Evolutionary conservation across 805 yeast species (phyloP), one percentile per base, ranked within the genome.

Genomic region (Spathaspora gorwiae): DNA sequence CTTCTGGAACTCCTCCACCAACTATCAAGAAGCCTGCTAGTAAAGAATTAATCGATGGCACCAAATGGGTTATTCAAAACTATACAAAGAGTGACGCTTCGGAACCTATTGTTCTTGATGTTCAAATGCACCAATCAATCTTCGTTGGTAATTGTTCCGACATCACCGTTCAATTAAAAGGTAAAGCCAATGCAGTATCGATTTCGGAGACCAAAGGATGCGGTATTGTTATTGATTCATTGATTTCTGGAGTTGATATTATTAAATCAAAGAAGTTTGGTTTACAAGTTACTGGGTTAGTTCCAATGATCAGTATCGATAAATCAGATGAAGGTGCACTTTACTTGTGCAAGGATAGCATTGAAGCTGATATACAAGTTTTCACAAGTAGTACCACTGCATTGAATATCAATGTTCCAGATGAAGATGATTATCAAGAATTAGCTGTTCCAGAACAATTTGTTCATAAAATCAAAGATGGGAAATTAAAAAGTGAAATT

Each of bases 371-470:
- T 35, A 54, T 60, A 34, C 74, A 89, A 58, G 72, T 94, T 39
- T 88, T 81, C 66, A 86, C 97, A 2, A 84, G 95, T 39, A 82
- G 87, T 43, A 79, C 95, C 12, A 86, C 97, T 0, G 78, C 95
- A 3, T 71, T 94, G 64, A 94, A 94, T 63, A 73, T 94, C 54
- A 88, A 90, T 59, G 75, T 88, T 38, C 96, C 96, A 26, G 77
- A 76, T 39, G 79, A 72, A 12, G 83, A 75, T 19, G 96, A 92
- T 62, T 83, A 78, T 65, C 78, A 73, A 44, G 99, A 94, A 65
- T 69, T 81, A 44, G 83, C 96, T 7, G 79, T 87, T 36, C 97
- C 98, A 7, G 99, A 94, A 67, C 99, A 94, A 70, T 77, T 94
- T 65, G 79, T 80, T 59, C 96, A 89, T 66, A 72, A 78, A 13